Evolutionary conservation across 345 rosid species (phyloP).

Genomic region (Arabidopsis suecica): DNA sequence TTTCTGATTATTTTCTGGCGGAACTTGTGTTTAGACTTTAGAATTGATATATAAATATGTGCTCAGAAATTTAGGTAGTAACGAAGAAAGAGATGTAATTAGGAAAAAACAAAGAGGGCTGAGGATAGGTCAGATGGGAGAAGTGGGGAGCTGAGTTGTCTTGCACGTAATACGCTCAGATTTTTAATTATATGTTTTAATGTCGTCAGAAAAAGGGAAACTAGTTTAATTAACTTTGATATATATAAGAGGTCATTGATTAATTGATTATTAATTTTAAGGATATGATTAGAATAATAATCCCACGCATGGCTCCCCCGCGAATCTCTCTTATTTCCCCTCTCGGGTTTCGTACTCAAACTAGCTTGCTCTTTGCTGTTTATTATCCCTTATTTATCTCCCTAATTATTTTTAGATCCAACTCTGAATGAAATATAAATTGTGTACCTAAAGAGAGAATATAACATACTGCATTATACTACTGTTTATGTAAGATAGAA

Average conservation of each 20-base stretch:
- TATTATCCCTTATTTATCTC: constrained; percentile 9
- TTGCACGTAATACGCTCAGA: constrained; percentile 51
- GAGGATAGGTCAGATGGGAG: constrained; percentile 27
- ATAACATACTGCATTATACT: no score
- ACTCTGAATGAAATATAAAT: background rate
- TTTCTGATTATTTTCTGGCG: no score
- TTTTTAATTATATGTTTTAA: constrained; percentile 21
- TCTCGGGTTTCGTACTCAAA: constrained; percentile 43
- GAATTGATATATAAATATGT: background rate
- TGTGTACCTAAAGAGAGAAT: background rate
- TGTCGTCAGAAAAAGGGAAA: constrained; percentile 42
- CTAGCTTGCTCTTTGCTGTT: constrained; percentile 52
- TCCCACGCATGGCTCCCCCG: constrained; percentile 82
- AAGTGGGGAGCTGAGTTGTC: constrained; percentile 59
- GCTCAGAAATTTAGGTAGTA: constrained; percentile 28
- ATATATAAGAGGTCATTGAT: constrained; percentile 19
- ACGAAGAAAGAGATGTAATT: constrained; percentile 15
- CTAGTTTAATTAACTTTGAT: constrained; percentile 17
- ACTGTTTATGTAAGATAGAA: background rate
- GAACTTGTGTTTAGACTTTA: no score
- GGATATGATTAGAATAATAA: constrained; percentile 53
- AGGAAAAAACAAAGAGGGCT: constrained; percentile 15
- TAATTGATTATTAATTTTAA: constrained; percentile 26
- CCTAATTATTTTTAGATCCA: constrained; percentile 17
- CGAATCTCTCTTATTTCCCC: constrained; percentile 68